Base-by-base conservation (phyloP, 2,329 filamentous ascomycete genomes). In the Coniosporium tulheliwenetii region DNA sequence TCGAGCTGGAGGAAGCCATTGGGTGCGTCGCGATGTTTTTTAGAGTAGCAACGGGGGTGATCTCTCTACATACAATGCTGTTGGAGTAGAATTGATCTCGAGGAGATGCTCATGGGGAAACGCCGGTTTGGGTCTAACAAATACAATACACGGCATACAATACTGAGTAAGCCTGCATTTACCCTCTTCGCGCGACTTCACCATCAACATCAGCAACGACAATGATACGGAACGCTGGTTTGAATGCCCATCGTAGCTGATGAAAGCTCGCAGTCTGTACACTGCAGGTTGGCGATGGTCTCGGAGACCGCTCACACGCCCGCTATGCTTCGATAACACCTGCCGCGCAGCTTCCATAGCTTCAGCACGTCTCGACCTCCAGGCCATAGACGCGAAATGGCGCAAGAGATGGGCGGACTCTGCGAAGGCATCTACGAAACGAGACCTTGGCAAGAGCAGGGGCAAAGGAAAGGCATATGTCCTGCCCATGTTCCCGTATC, bases 401-500 rank as follows among this genome's bases (percentile, higher is more conserved):
- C 69, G 70, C 49, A 50, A 54, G 39, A 62, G 55, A 60, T 74
- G 70, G 70, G 55, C 35, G 45, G 41, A 32, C 33, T 42, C 30
- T 29, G 41, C 34, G 49, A 49, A 15, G 40, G 19, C 19, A 46
- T 30, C 7, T 30, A 36, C n/a, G 29, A n/a, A 33, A 37, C 40
- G 37, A 39, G 31, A 26, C 19, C 4, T 26, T 26, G 19, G 19
- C 19, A 36, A 26, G 36, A n/a, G 13, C 36, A 5, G 10, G 10
- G 14, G 47, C 29, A 58, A 60, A 48, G 56, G 55, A 13, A 69
- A 65, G 44, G 64, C 62, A 26, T 93, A 89, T 57, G 75, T 93
- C 45, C 67, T 93, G 41, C 80, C 86, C 48, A 94, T 94, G 86
- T 93, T 93, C 55, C 86, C 86, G 0, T 94, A 94, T 57, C 86